Evolutionary conservation across 306 rosid species (phyloP).

Genomic region (Lathyrus oleraceus): DNA sequence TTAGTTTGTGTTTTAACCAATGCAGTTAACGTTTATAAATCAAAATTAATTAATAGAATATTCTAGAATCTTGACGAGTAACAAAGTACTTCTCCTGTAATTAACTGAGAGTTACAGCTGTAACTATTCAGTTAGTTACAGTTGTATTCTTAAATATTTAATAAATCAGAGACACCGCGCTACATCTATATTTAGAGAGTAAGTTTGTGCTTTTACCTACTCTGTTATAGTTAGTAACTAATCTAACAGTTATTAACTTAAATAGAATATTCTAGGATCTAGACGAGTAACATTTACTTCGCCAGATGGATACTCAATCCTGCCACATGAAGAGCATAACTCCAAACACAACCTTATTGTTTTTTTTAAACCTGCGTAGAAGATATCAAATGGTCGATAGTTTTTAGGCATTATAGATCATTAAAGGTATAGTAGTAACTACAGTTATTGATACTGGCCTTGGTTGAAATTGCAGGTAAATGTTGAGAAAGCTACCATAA

Average conservation of each 20-base stretch:
- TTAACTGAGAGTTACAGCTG: background rate
- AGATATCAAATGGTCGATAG: background rate
- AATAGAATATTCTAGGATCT: background rate
- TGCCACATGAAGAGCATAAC: background rate
- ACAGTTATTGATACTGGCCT: slow-evolving; percentile 29
- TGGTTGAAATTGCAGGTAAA: slow-evolving; percentile 61
- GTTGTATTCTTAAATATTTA: background rate
- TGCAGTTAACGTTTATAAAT: background rate
- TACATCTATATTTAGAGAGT: background rate
- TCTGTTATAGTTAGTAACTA: background rate
- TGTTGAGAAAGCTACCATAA: slow-evolving; percentile 67
- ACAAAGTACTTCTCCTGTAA: background rate
- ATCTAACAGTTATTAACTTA: background rate
- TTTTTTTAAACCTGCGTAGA: background rate
- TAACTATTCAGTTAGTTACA: background rate
- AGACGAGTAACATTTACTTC: background rate
- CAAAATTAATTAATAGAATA: background rate
- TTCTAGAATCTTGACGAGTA: background rate
- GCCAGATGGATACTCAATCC: background rate
- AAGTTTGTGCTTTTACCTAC: background rate
- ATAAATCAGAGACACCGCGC: background rate
- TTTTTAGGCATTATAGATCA: background rate
- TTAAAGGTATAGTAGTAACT: background rate
- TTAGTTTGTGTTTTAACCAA: background rate
- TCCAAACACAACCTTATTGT: background rate